Percentiles rank a stretch among this genome's conserved stretches.
These are phyloP conservation scores for Zizania latifolia DNA, from an alignment of 176 grass and related monocot genomes.

Conservation along the genomic window DNA sequence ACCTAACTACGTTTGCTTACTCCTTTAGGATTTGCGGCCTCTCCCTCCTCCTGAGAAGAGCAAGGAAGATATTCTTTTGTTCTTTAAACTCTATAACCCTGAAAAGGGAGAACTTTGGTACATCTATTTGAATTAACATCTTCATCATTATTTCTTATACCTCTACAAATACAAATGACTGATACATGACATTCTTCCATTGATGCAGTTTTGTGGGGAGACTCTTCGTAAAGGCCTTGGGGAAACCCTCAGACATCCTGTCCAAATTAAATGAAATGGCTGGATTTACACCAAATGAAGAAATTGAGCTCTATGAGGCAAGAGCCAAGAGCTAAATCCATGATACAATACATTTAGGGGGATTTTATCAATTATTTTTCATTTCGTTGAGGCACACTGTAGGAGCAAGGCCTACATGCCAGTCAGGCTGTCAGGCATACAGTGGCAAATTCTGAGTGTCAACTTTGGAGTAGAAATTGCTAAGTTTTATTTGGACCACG, in stretches of 20 bases:
- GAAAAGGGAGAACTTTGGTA: constrained; percentile 90
- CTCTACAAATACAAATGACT: constrained; percentile 1
- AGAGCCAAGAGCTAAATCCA: constrained; percentile 31
- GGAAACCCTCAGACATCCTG: constrained; percentile 74
- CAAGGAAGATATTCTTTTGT: constrained; percentile 90
- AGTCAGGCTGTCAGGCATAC: background rate
- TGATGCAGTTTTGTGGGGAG: constrained; percentile 67
- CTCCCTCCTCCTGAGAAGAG: constrained; percentile 71
- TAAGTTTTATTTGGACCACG: background rate
- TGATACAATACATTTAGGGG: constrained; percentile 16
- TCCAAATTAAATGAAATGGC: constrained; percentile 82
- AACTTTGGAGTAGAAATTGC: background rate
- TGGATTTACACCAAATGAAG: constrained; percentile 68
- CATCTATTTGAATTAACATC: constrained; percentile 10
- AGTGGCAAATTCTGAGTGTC: background rate
- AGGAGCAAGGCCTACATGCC: background rate
- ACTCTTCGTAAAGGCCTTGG: constrained; percentile 67
- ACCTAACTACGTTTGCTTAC: constrained; percentile 24
- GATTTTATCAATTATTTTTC: background rate
- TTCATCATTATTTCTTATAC: constrained; percentile 20
- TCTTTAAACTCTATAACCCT: constrained; percentile 85
- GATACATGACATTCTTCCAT: constrained; percentile 16
- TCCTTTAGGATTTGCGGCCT: constrained; percentile 52
- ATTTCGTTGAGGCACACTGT: background rate
- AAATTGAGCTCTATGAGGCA: constrained; percentile 89